A percentile compares a stretch with the other conserved stretches of the same genome.
Conservation (phyloP, 306 rosid species). For the Acacia melanoxylon region DNA sequence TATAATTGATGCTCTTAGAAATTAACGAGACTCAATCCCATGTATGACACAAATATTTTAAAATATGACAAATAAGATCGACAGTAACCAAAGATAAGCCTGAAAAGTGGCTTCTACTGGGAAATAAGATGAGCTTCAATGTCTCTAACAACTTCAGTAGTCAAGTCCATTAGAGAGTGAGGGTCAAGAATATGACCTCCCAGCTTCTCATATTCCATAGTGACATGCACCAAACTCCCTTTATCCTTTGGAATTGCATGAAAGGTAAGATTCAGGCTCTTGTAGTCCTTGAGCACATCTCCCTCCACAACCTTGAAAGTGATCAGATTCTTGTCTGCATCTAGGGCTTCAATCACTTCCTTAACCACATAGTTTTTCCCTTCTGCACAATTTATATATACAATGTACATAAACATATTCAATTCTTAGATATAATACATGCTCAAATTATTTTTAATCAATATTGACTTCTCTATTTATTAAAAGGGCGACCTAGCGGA, state of each 20-base stretch:
- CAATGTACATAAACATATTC: too few relatives aligned
- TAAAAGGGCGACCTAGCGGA: too few relatives aligned
- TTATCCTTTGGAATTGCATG: background rate
- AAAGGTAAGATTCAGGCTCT: background rate
- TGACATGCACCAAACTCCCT: background rate
- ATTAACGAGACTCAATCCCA: too few relatives aligned
- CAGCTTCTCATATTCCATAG: background rate
- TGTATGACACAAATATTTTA: too few relatives aligned
- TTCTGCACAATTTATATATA: too few relatives aligned
- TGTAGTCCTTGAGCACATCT: background rate
- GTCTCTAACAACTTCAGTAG: background rate
- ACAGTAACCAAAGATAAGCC: too few relatives aligned
- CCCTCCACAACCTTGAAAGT: background rate
- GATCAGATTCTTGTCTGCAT: background rate
- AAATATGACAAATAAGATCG: too few relatives aligned
- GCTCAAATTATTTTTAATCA: too few relatives aligned
- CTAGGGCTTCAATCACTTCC: background rate
- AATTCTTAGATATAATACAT: too few relatives aligned
- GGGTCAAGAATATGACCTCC: background rate
- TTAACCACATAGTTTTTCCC: background rate
- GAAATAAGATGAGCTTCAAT: background rate
- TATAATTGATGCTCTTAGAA: too few relatives aligned
- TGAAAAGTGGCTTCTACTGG: too few relatives aligned
- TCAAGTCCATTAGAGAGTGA: background rate
- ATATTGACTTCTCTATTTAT: too few relatives aligned